phyloP scores from a whole-genome alignment of 2,329 filamentous ascomycete species.

The Pestalotiopsis sp. region DNA sequence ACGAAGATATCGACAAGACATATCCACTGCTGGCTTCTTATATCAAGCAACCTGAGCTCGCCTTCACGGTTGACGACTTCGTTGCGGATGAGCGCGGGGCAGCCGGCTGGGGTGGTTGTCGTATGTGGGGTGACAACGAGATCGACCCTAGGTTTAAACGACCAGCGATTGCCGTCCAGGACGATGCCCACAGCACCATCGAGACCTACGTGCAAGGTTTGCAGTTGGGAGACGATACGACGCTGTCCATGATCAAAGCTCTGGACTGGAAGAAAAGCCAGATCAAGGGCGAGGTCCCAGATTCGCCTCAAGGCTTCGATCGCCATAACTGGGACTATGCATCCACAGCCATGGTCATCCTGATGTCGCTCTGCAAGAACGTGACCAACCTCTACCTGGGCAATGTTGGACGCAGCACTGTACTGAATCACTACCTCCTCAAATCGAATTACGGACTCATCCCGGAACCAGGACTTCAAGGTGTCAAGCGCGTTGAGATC shows the following conservation, averaged over 20 bases:
- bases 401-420: not conserved
- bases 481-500: not conserved
- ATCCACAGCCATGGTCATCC: not conserved
- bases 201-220: not conserved
- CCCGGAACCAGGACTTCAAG: not conserved
- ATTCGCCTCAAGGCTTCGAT: not conserved
- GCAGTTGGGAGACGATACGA: not conserved
- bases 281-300: not conserved
- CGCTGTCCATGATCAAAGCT: not conserved
- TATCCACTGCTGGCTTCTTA: not conserved
- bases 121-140: not conserved
- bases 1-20: not conserved
- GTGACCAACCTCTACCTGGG: not conserved
- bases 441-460: not conserved
- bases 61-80: not conserved
- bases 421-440: not conserved
- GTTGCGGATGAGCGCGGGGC: not conserved
- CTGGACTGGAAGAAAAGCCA: conserved; percentile 1
- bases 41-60: not conserved
- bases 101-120: not conserved
- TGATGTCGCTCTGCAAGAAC: conserved; percentile 3
- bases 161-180: not conserved
- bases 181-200: not conserved
- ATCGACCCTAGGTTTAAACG: not conserved
- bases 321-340: not conserved